Conservation (phyloP, 73 alveolate genomes). For the Paramecium pentaurelia region DNA sequence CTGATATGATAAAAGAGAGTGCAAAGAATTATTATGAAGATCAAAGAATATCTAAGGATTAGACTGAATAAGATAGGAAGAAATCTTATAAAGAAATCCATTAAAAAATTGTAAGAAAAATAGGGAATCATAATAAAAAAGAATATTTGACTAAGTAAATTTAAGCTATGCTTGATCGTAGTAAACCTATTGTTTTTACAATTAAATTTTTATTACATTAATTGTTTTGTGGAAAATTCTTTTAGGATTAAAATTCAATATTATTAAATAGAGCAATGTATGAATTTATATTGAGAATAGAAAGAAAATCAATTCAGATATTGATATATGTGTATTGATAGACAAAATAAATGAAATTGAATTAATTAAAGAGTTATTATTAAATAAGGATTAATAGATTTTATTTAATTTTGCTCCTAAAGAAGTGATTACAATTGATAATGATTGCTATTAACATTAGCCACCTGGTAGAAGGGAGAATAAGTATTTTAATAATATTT, state of each 20-base stretch:
- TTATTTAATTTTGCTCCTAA: constrained; percentile 38
- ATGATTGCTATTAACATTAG: neutral
- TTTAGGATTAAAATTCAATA: neutral
- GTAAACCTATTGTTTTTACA: constrained; percentile 9
- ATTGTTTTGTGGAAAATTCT: constrained; percentile 4
- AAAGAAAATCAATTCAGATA: neutral
- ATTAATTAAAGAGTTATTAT: neutral
- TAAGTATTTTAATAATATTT: neutral
- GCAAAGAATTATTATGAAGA: neutral
- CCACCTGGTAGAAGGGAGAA: neutral
- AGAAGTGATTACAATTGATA: neutral
- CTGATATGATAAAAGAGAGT: neutral
- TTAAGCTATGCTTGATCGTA: neutral
- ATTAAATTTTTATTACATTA: neutral
- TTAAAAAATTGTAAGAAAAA: neutral
- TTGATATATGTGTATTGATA: neutral
- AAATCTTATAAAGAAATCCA: neutral
- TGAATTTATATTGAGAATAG: neutral
- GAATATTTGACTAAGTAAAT: neutral
- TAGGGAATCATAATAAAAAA: neutral
- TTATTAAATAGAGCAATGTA: constrained; percentile 29
- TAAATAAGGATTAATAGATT: neutral
- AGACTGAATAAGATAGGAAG: neutral
- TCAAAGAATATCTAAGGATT: neutral
- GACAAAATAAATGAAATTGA: neutral